phyloP scores from a whole-genome alignment of 2,329 filamentous ascomycete species.

The Hypoxylon sp. region DNA sequence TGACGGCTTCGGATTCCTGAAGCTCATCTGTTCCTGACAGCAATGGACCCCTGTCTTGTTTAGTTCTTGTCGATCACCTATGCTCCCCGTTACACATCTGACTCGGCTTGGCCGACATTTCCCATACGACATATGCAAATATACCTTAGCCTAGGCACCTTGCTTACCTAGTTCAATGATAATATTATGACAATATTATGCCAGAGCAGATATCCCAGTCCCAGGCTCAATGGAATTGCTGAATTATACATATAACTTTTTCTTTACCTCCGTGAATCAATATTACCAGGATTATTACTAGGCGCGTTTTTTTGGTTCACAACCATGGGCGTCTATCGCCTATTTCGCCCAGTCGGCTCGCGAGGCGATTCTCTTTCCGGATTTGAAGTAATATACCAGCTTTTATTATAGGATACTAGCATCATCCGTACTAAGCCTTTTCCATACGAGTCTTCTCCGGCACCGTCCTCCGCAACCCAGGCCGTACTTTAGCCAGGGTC shows the following conservation, averaged over 20 bases:
- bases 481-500: conserved; percentile 40
- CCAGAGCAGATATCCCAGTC: conserved; percentile 29
- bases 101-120: conserved; percentile 36
- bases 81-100: conserved; percentile 32
- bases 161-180: conserved; percentile 14
- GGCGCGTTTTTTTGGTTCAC: conserved; percentile 37
- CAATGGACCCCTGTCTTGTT: conserved; percentile 23
- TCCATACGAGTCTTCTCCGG: conserved; percentile 47
- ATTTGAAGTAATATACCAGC: conserved; percentile 45
- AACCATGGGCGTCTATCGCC: conserved; percentile 51
- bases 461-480: conserved; percentile 47
- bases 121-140: conserved; percentile 22
- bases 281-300: conserved; percentile 41
- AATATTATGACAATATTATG: conserved; percentile 5
- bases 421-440: conserved; percentile 47
- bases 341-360: conserved; percentile 52
- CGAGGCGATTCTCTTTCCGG: conserved; percentile 43
- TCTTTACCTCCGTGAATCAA: conserved; percentile 47
- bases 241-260: conserved; percentile 26
- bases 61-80: conserved; percentile 39
- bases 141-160: conserved; percentile 26
- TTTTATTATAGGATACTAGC: conserved; percentile 47
- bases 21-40: conserved; percentile 46
- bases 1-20: conserved; percentile 29
- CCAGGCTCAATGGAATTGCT: conserved; percentile 44